phyloP scores from a whole-genome alignment of 1,139 yeast species.

The Protomyces macrosporus region DNA sequence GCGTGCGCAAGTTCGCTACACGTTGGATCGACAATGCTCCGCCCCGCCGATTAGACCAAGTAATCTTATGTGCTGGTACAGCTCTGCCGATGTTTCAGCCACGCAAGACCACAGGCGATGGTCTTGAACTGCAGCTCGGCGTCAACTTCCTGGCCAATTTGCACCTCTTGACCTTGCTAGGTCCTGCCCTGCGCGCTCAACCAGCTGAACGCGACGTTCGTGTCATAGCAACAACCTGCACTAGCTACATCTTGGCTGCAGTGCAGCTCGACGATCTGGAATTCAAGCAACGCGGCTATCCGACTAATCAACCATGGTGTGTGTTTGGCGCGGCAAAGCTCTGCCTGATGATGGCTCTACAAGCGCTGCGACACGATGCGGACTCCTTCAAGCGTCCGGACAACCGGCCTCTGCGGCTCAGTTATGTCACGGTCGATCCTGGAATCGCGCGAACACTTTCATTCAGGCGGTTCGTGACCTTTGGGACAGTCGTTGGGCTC shows the following conservation, averaged over 20 bases:
- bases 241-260: slow-evolving; percentile 67
- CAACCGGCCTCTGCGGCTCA: slow-evolving; percentile 59
- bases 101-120: slow-evolving; percentile 67
- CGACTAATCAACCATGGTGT: slow-evolving; percentile 59
- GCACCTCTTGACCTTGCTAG: slow-evolving; percentile 69
- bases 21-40: slow-evolving; percentile 89
- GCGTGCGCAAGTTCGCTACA: slow-evolving; percentile 87
- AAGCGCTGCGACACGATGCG: slow-evolving; percentile 66
- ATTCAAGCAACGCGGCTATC: slow-evolving; percentile 59
- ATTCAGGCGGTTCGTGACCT: slow-evolving; percentile 67
- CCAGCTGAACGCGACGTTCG: slow-evolving; percentile 94
- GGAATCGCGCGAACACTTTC: slow-evolving; percentile 87
- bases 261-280: slow-evolving; percentile 63
- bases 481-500: slow-evolving; percentile 72
- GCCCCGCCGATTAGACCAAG: slow-evolving; percentile 83
- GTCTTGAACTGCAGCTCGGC: slow-evolving; percentile 78
- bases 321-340: slow-evolving; percentile 79
- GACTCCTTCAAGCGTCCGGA: slow-evolving; percentile 58
- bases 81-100: slow-evolving; percentile 60
- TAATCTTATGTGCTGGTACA: slow-evolving; percentile 82
- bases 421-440: slow-evolving; percentile 78
- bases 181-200: slow-evolving; percentile 78
- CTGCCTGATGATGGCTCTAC: slow-evolving; percentile 63
- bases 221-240: slow-evolving; percentile 67
- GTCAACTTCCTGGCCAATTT: slow-evolving; percentile 74